These are phyloP conservation scores for Schoenoplectus triqueter DNA, from an alignment of 202 grass and related monocot genomes.

Conservation along the genomic window DNA sequence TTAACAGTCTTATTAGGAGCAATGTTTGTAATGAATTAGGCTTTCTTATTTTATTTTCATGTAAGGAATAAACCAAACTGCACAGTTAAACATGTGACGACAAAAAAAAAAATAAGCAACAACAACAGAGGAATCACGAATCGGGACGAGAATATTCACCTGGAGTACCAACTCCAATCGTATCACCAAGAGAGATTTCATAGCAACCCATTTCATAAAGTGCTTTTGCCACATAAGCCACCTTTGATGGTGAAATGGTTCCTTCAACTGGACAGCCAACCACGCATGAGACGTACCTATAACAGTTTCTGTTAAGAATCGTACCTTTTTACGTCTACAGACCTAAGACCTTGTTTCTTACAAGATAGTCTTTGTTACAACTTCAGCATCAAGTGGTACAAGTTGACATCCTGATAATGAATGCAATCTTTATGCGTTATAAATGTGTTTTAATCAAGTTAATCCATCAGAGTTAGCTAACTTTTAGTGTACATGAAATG, in stretches of 20 bases:
- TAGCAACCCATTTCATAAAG: conserved; percentile 90
- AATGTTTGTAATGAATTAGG: neutral
- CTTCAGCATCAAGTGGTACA: neutral
- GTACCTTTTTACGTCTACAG: neutral
- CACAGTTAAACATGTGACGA: neutral
- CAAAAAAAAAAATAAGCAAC: neutral
- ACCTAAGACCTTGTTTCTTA: neutral
- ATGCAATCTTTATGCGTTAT: neutral
- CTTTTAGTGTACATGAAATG: conserved; percentile 1
- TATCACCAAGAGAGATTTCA: conserved; percentile 91
- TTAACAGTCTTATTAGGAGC: neutral
- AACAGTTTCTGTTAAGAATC: conserved; percentile 37
- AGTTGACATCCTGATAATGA: neutral
- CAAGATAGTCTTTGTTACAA: neutral
- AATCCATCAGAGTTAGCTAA: neutral
- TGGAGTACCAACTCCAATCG: conserved; percentile 85
- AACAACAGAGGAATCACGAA: neutral
- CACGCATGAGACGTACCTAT: conserved; percentile 91
- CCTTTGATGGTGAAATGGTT: conserved; percentile 60
- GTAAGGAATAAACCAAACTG: neutral
- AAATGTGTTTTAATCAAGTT: neutral
- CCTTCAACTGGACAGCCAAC: conserved; percentile 81
- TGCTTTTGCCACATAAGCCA: conserved; percentile 79
- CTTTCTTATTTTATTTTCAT: conserved; percentile 25
- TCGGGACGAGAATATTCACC: conserved; percentile 40